Percentiles rank a stretch among this genome's conserved stretches.
phyloP scores from a whole-genome alignment of 2,329 filamentous ascomycete genomes.

The Furcasterigmium furcatum region DNA sequence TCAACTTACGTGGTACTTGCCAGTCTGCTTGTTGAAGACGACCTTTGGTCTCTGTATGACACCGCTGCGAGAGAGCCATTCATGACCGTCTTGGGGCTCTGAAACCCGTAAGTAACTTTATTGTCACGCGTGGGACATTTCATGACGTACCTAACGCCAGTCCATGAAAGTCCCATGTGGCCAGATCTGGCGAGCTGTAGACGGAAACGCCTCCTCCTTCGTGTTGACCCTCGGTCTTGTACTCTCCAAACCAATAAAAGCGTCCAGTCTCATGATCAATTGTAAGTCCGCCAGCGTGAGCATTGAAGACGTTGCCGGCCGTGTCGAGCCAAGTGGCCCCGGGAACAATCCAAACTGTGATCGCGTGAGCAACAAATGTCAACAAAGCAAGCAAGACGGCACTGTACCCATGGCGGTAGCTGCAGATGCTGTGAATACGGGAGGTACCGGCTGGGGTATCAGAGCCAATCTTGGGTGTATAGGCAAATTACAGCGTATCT shows the following conservation, averaged over 20 bases:
- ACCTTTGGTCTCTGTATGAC: slow-evolving; percentile 64
- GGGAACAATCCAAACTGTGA: slow-evolving; percentile 49
- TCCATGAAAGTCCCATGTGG: slow-evolving; percentile 54
- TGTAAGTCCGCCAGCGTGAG: slow-evolving; percentile 54
- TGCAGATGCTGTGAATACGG: neutral
- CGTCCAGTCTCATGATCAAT: slow-evolving; percentile 46
- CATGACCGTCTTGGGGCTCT: slow-evolving; percentile 50
- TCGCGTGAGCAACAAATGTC: neutral
- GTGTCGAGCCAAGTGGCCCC: slow-evolving; percentile 58
- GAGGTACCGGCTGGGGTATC: neutral
- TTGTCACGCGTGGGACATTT: neutral
- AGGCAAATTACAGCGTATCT: neutral
- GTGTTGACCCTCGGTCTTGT: slow-evolving; percentile 52
- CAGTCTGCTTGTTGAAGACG: slow-evolving; percentile 49
- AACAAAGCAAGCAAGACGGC: neutral
- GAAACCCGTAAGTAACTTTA: neutral
- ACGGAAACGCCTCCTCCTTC: slow-evolving; percentile 59
- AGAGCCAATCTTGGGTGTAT: neutral
- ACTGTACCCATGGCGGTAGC: neutral
- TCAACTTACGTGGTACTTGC: slow-evolving; percentile 50
- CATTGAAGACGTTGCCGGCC: slow-evolving; percentile 54
- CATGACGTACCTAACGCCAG: slow-evolving; percentile 44
- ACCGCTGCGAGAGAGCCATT: slow-evolving; percentile 48
- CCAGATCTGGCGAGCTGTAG: slow-evolving; percentile 58
- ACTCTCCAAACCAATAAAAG: slow-evolving; percentile 60